A percentile compares a stretch with the other conserved stretches of the same genome.
These are phyloP conservation scores for Takakia lepidozioides DNA, from an alignment of 225 moss, liverwort and hornwort genomes.

Conservation along the genomic window DNA sequence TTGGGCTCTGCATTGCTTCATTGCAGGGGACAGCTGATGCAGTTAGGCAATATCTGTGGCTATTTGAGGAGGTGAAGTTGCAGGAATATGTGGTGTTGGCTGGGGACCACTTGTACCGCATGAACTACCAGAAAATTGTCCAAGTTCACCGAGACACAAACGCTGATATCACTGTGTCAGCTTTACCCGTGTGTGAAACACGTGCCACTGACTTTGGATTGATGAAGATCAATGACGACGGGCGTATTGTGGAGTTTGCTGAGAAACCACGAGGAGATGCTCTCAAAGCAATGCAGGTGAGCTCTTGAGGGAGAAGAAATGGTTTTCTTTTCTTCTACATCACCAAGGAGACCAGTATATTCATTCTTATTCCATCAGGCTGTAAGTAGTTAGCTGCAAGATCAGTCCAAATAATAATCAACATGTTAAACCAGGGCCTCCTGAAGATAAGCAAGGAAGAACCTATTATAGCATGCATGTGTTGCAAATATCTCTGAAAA, in stretches of 20 bases:
- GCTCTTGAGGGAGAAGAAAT: no score
- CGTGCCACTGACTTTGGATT: conserved; percentile 90
- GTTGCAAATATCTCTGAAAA: no score
- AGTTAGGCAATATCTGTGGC: conserved; percentile 93
- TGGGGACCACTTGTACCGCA: conserved; percentile 93
- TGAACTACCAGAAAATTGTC: conserved; percentile 96
- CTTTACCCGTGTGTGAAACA: conserved; percentile 86
- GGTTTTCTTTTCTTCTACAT: no score
- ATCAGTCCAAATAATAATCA: no score
- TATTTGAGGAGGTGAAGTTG: conserved; percentile 93
- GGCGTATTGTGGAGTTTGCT: conserved; percentile 78
- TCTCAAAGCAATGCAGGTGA: conserved; percentile 70
- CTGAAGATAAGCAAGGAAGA: no score
- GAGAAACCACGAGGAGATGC: conserved; percentile 84
- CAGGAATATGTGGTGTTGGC: conserved; percentile 88
- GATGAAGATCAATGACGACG: conserved; percentile 83
- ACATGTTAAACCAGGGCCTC: no score
- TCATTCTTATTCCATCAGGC: no score
- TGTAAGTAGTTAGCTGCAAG: no score
- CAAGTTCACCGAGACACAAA: conserved; percentile 76
- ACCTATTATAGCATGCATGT: no score
- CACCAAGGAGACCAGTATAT: no score
- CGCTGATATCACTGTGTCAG: conserved; percentile 95
- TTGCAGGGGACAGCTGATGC: conserved; percentile 91
- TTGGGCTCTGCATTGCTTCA: not conserved